phyloP scores from a whole-genome alignment of 2,329 filamentous ascomycete genomes.

The Venturia effusa region DNA sequence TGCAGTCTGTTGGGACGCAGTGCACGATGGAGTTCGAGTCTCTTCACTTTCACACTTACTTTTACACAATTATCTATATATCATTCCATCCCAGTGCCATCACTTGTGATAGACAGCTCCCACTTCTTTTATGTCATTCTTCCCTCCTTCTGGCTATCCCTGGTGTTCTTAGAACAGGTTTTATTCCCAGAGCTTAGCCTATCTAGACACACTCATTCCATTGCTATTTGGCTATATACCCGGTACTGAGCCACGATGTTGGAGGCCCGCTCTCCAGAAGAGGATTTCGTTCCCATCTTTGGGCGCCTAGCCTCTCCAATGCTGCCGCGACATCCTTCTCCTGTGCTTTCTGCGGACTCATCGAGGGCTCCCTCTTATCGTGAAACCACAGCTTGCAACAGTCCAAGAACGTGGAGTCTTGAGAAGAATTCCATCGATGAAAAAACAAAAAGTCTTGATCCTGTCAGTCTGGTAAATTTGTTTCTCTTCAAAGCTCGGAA shows the following conservation, averaged over 20 bases:
- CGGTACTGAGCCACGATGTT: neutral
- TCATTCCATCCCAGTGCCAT: neutral
- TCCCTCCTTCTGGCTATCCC: neutral
- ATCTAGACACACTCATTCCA: neutral
- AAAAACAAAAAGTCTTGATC: neutral
- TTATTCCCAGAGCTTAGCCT: neutral
- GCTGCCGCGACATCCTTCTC: neutral
- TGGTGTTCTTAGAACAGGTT: neutral
- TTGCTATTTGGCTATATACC: neutral
- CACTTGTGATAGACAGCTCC: neutral
- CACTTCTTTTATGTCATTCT: neutral
- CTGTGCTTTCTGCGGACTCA: neutral
- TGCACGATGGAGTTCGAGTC: neutral
- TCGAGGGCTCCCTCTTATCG: neutral
- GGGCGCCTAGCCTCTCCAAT: neutral
- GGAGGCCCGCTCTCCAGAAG: neutral
- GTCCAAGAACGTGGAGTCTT: neutral
- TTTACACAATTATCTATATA: neutral
- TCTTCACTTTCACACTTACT: neutral
- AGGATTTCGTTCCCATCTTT: neutral
- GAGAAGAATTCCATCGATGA: constrained; percentile 5
- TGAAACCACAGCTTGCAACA: neutral
- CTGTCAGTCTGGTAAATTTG: neutral
- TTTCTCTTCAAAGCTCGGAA: neutral
- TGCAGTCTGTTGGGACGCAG: neutral